phyloP scores from a whole-genome alignment of 805 yeast species.

The Myxozyma mucilagina region DNA sequence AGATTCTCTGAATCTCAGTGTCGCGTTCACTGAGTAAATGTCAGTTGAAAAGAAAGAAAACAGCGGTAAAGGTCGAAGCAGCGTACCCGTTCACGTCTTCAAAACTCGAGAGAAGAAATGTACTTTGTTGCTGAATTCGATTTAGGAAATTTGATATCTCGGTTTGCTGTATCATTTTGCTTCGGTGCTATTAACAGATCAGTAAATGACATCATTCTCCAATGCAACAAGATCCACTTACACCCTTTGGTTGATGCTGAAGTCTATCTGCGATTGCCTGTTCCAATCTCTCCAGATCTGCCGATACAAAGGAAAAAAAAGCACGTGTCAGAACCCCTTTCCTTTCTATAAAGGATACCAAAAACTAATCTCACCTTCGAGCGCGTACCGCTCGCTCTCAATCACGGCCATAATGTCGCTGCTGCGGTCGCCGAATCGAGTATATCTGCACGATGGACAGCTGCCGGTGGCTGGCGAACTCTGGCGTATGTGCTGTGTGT shows the following conservation, averaged over 20 bases:
- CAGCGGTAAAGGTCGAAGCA: not conserved
- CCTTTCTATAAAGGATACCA: no score
- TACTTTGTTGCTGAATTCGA: slow-evolving; percentile 46
- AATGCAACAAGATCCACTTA: slow-evolving; percentile 4
- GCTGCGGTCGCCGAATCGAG: not conserved
- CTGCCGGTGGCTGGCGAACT: not conserved
- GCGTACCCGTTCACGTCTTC: slow-evolving; percentile 18
- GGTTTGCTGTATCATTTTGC: slow-evolving; percentile 46
- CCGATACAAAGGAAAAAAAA: not conserved
- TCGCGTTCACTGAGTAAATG: slow-evolving; percentile 14
- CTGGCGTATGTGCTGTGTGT: not conserved
- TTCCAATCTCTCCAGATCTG: slow-evolving; percentile 71
- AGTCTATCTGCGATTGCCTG: slow-evolving; percentile 63
- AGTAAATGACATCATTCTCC: slow-evolving; percentile 28
- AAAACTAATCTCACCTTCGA: slow-evolving; percentile 27
- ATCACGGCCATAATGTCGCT: slow-evolving; percentile 17
- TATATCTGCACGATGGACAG: not conserved
- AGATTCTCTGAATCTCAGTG: slow-evolving; percentile 28
- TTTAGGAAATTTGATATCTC: slow-evolving; percentile 58
- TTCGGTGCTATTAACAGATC: slow-evolving; percentile 44
- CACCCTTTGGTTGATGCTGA: slow-evolving; percentile 32
- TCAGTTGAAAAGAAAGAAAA: not conserved
- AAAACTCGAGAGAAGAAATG: slow-evolving; percentile 30
- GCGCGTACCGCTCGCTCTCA: slow-evolving; percentile 34
- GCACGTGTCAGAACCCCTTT: not conserved